A percentile compares a stretch with the other conserved stretches of the same genome.
phyloP scores from a whole-genome alignment of 495 filamentous ascomycete genomes.

The Penicillium paradoxum region DNA sequence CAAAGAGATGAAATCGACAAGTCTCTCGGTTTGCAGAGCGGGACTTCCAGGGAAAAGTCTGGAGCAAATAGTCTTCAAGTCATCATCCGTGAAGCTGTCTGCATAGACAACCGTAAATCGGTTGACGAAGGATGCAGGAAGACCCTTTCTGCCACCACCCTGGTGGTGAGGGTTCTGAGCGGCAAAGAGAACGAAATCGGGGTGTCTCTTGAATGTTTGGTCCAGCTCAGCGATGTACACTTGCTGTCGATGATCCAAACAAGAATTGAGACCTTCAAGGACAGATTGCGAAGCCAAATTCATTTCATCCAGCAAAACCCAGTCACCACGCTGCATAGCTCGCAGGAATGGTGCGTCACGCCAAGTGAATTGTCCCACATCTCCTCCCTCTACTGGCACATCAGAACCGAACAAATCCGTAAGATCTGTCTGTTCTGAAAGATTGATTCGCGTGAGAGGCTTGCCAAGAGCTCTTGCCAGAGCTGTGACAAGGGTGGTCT shows the following conservation, averaged over 20 bases:
- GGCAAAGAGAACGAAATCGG: conserved; percentile 87
- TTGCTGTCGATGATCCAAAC: conserved; percentile 93
- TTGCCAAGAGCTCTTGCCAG: conserved; percentile 73
- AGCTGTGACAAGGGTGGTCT: conserved; percentile 86
- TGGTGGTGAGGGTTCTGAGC: conserved; percentile 98
- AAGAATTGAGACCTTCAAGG: conserved; percentile 94
- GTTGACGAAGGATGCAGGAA: conserved; percentile 95
- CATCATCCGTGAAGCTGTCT: conserved; percentile 75
- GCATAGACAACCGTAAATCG: conserved; percentile 97
- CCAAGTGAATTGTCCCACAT: conserved; percentile 87
- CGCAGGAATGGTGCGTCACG: conserved; percentile 90
- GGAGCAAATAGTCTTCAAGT: conserved; percentile 75
- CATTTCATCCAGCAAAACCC: conserved; percentile 98
- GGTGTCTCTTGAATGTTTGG: conserved; percentile 84
- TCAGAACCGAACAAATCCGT: conserved; percentile 98
- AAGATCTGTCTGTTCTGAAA: conserved; percentile 95
- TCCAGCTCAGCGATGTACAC: conserved; percentile 94
- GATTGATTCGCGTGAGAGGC: conserved; percentile 84
- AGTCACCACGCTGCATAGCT: conserved; percentile 93
- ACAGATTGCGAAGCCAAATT: conserved; percentile 97
- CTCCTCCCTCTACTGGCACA: conserved; percentile 84
- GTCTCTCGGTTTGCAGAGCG: conserved; percentile 47
- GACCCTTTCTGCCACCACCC: conserved; percentile 89
- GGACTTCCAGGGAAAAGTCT: conserved; percentile 65
- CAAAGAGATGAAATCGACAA: conserved; percentile 75